Base-by-base conservation (phyloP, 2,329 filamentous ascomycete genomes). In the Aspergillus hortae region DNA sequence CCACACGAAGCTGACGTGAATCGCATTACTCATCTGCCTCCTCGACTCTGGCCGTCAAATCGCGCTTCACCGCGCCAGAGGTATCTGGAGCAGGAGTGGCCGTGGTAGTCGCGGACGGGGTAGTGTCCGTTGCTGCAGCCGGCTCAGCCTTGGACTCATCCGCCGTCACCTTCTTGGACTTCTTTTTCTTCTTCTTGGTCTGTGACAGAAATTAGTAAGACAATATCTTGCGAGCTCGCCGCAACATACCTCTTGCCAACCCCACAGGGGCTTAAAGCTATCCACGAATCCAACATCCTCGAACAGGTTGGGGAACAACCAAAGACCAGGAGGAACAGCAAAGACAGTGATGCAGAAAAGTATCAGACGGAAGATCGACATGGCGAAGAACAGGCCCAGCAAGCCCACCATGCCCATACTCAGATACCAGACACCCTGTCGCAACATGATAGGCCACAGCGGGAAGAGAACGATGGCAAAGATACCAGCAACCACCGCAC, bases 271-370 rank as follows among this genome's bases (percentile, higher is more conserved):
- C 67, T 87, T 87, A 81, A 99, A 99, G 66, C 89, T 95, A 70
- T 99, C 94, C 73, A 99, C 88, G 76, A 99, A 97, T 6, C 92
- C 95, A 25, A 99, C 94, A 68, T 99, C 94, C 71, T 99, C 94
- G 78, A 96, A 99, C 17, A 99, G 77, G 68, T 99, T 99, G 45
- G 94, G 94, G 75, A 92, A 99, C 42, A 99, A 80, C 94, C 94
- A 99, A n/a, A 99, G 80, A 64, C 94, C 94, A 2, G 94, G 94
- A 3, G 92, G 78, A 1, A 84, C 80, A 14, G 81, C 80, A 67
- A 97, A 95, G 74, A 95, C 91, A 19, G 94, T 97, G 69, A 95
- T 75, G 68, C 90, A 87, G 78, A 99, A 99, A 25, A 99, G 79
- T 55, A 99, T 95, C 51, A 97, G 81, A 54, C 94, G 86, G 82